Evolutionary conservation across 345 rosid genomes (phyloP), one percentile per base, ranked within the genome.

Genomic region (Atalantia buxifolia): DNA sequence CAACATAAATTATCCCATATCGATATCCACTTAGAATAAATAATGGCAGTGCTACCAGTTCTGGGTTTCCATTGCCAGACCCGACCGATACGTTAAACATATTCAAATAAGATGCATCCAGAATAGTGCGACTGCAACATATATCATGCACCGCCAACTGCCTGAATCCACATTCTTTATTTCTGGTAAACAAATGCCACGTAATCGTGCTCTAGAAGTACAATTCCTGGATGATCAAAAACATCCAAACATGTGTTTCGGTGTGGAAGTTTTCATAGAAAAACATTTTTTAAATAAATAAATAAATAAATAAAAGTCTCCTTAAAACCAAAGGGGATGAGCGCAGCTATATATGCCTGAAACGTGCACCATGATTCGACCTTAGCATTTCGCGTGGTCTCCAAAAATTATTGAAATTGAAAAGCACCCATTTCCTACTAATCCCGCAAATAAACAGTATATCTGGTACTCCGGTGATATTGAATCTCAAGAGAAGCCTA

Each of bases 371-470:
- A 5, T 25, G 33, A 68, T 56, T 78, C 19, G 45, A 71, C 27
- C 74, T 66, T 9, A 5, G 38, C 69, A 78, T 67, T 65, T 63
- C 1, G 25, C 24, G 38, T 5, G 69, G 68, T 53, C 59, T 22
- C 72, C 22, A 18, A 45, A 69, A 78, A 31, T 75, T 78, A 78
- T 70, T 78, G 56, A 72, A 72, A 57, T 59, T 45, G 48, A 78
- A 59, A 56, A 76, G 66, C 75, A 79, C 30, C 59, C 30, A 24
- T 74, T 71, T 75, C 45, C 81, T 75, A 68, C 6, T 9, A 69
- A 72, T 48, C 61, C 72, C 3, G 61, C 68, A 55, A 62, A 28
- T 6, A 33, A 21, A 66, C 69, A 38, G 40, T 72, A 70, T 57
- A 70, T 77, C 35, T 19, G 27, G 10, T n/a, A 59, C 9, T 59